Evolutionary conservation across 2,329 filamentous ascomycete species (phyloP).

Genomic region (Metarhizium anisopliae): DNA sequence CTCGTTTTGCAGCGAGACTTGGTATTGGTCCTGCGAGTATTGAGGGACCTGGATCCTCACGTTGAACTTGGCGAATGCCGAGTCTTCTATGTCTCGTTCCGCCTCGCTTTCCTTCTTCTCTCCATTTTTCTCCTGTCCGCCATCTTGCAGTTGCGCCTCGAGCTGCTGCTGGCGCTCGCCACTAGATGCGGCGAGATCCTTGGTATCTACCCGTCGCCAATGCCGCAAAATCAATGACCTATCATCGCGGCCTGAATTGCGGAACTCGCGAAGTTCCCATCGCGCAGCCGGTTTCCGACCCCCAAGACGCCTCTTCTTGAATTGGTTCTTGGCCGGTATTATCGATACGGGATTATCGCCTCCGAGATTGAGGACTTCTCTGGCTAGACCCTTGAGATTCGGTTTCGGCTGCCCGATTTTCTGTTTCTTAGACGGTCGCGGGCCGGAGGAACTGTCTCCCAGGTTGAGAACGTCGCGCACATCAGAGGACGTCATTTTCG

Average conservation of each 20-base stretch:
- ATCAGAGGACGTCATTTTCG: conserved; percentile 64
- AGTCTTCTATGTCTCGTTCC: conserved; percentile 39
- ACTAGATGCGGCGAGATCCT: conserved; percentile 16
- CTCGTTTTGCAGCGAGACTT: conserved; percentile 58
- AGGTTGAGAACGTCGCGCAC: conserved; percentile 84
- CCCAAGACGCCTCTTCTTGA: conserved; percentile 49
- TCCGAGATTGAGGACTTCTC: conserved; percentile 56
- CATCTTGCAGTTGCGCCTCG: conserved; percentile 25
- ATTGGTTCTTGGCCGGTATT: conserved; percentile 49
- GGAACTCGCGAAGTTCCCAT: conserved; percentile 65
- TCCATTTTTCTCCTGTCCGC: not conserved
- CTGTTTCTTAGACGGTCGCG: conserved; percentile 64
- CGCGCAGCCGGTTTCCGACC: conserved; percentile 46
- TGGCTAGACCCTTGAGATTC: conserved; percentile 54
- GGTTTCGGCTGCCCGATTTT: conserved; percentile 53
- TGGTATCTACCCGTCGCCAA: conserved; percentile 59
- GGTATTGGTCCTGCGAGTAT: conserved; percentile 85
- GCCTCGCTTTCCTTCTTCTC: conserved; percentile 13
- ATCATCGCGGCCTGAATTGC: conserved; percentile 68
- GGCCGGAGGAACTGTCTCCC: conserved; percentile 43
- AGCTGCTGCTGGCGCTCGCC: conserved; percentile 13
- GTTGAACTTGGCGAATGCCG: conserved; percentile 78
- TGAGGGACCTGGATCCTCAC: conserved; percentile 67
- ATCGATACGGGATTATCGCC: conserved; percentile 60
- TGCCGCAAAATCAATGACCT: conserved; percentile 61